Base-by-base conservation (phyloP, 495 filamentous ascomycete genomes). In the Entonaema liquescens region DNA sequence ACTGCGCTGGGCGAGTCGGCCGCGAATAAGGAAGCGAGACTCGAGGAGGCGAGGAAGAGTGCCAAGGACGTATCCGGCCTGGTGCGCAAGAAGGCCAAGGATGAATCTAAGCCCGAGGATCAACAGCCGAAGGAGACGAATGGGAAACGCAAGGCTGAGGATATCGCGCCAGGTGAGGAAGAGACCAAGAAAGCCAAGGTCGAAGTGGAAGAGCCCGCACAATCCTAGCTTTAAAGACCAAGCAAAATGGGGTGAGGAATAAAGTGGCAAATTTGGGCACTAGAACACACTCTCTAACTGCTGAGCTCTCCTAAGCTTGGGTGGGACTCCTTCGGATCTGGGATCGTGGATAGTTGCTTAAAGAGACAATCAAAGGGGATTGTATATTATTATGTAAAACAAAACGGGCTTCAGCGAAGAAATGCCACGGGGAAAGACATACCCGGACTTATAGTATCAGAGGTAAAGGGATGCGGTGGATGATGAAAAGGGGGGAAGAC, bases 21-120 rank as follows among this genome's bases (percentile, higher is more conserved):
- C 12, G 80, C 80, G 7, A 83, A 89, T 60, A 86, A 90, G 66
- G 85, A 88, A 68, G 89, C 89, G 13, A 81, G 88, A 49, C 81
- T 96, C 28, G 90, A 93, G 63, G 91, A 94, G 71, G 94, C 89
- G 38, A 90, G 90, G 68, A 91, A 91, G 78, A 84, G 81, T 21
- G 95, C 95, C 15, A 97, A 87, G 53, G 96, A 99, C 74, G 79
- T 99, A n/a, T 91, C 90, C 1, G 88, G 90, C 12, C 79, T 98
- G n/a, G 90, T 98, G 2, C 87, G 92, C 60, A 96, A 86, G 80
- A 93, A 97, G 84, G 82, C 87, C 62, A 85, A 86, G 79, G 56
- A 71, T 9, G 75, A 33, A 33, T 7, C 31, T 6, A 9, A 33
- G 29, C 3, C 29, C 29, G 29, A 31, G 29, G 7, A 31, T 3